Evolutionary conservation across 768 basidiomycete genomes (phyloP).

Genomic region (Lactarius psammicola): DNA sequence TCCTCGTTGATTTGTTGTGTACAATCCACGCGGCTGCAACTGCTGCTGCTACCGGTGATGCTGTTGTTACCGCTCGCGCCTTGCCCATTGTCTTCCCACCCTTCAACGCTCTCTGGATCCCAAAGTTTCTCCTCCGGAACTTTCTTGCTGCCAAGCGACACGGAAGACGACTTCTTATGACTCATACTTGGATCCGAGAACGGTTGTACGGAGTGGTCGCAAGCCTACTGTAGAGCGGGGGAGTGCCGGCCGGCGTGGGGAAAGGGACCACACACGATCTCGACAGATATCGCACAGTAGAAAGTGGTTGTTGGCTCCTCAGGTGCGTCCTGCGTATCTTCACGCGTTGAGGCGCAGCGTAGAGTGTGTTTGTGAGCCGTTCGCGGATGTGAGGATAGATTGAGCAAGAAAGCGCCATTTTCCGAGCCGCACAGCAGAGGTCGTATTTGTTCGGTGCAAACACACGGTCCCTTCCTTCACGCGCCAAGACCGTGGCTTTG

Average conservation of each 20-base stretch:
- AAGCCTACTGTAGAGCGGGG: background rate
- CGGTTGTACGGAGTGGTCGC: background rate
- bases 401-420: constrained; percentile 26
- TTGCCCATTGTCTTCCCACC: background rate
- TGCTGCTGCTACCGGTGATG: constrained; percentile 13
- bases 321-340: constrained; percentile 7
- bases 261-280: constrained; percentile 48
- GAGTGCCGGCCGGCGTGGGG: background rate
- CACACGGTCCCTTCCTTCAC: constrained; percentile 9
- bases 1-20: constrained; percentile 36
- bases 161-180: constrained; percentile 20
- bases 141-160: constrained; percentile 13
- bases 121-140: constrained; percentile 11
- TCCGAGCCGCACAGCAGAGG: constrained; percentile 19
- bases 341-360: constrained; percentile 12
- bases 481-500: background rate
- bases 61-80: constrained; percentile 13
- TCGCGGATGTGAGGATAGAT: constrained; percentile 22
- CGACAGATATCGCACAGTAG: constrained; percentile 63
- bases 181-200: constrained; percentile 7
- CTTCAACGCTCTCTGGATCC: constrained; percentile 2
- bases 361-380: constrained; percentile 9
- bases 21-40: background rate
- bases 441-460: constrained; percentile 27
- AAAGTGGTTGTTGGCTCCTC: constrained; percentile 53